These are phyloP conservation scores for Neoscytalidium dimidiatum DNA, from an alignment of 2,329 filamentous ascomycete genomes.

Conservation along the genomic window DNA sequence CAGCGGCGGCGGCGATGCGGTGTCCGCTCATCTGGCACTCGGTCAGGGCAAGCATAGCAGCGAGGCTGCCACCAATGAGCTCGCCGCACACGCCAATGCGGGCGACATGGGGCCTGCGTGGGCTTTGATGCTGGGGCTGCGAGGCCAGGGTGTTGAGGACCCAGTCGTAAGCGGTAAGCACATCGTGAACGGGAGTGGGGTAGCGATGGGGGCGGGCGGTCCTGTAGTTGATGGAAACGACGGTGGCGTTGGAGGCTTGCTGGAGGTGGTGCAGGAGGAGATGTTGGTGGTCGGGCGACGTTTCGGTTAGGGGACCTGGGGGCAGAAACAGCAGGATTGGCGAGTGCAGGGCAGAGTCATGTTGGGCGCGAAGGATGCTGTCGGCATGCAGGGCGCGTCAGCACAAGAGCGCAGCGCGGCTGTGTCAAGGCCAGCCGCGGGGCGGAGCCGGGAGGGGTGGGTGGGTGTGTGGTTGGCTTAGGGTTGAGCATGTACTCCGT, in stretches of 20 bases:
- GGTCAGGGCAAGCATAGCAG: slow-evolving; percentile 52
- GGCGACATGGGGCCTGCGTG: slow-evolving; percentile 18
- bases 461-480: too few relatives aligned
- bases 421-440: background rate
- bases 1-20: slow-evolving; percentile 46
- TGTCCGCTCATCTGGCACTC: slow-evolving; percentile 46
- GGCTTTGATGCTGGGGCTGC: slow-evolving; percentile 16
- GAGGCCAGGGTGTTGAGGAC: slow-evolving; percentile 40
- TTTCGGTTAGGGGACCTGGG: slow-evolving; percentile 37
- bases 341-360: slow-evolving; percentile 21
- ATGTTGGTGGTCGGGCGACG: slow-evolving; percentile 27
- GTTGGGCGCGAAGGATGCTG: slow-evolving; percentile 10
- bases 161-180: slow-evolving; percentile 51
- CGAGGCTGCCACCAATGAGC: slow-evolving; percentile 50
- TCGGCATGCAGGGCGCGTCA: background rate
- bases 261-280: slow-evolving; percentile 37
- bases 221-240: slow-evolving; percentile 51
- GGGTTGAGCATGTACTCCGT: too few relatives aligned
- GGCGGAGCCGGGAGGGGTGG: too few relatives aligned
- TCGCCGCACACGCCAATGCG: slow-evolving; percentile 39
- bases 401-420: background rate
- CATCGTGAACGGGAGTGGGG: slow-evolving; percentile 51
- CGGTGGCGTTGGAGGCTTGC: slow-evolving; percentile 38
- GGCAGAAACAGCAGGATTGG: slow-evolving; percentile 47
- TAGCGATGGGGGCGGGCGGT: slow-evolving; percentile 38